Evolutionary conservation across 106 monocot species (phyloP).

Genomic region (Acorus calamus): DNA sequence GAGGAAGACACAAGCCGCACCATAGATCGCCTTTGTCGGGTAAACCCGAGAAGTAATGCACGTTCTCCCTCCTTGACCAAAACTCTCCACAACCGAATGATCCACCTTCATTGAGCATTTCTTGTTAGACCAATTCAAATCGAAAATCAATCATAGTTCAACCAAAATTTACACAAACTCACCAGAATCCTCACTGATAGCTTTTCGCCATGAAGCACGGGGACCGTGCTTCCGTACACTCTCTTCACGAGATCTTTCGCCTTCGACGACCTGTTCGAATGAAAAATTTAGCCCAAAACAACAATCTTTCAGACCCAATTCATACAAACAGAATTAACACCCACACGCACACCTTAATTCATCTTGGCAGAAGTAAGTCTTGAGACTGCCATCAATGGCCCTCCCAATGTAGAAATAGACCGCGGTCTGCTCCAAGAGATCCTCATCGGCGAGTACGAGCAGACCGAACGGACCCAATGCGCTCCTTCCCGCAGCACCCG

Average conservation of each 20-base stretch:
- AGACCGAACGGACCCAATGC: constrained; percentile 74
- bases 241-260: constrained; percentile 57
- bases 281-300: too few relatives aligned
- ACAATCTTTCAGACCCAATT: too few relatives aligned
- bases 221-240: constrained; percentile 53
- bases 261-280: constrained; percentile 45
- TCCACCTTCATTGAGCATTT: constrained; percentile 35
- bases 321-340: too few relatives aligned
- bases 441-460: constrained; percentile 56
- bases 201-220: constrained; percentile 60
- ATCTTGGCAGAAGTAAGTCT: constrained; percentile 75
- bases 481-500: constrained; percentile 53
- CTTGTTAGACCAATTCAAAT: too few relatives aligned
- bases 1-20: constrained; percentile 37
- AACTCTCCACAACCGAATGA: constrained; percentile 78
- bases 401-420: constrained; percentile 70
- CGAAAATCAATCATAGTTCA: too few relatives aligned
- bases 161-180: not conserved
- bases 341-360: constrained; percentile 41
- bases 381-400: constrained; percentile 30
- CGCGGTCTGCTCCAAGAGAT: constrained; percentile 59
- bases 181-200: constrained; percentile 62
- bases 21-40: constrained; percentile 51
- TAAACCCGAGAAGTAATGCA: constrained; percentile 66
- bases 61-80: constrained; percentile 59